A percentile compares a stretch with the other conserved stretches of the same genome.
Conservation (phyloP, 225 moss, liverwort and hornwort species). For the Ulota crispa region DNA sequence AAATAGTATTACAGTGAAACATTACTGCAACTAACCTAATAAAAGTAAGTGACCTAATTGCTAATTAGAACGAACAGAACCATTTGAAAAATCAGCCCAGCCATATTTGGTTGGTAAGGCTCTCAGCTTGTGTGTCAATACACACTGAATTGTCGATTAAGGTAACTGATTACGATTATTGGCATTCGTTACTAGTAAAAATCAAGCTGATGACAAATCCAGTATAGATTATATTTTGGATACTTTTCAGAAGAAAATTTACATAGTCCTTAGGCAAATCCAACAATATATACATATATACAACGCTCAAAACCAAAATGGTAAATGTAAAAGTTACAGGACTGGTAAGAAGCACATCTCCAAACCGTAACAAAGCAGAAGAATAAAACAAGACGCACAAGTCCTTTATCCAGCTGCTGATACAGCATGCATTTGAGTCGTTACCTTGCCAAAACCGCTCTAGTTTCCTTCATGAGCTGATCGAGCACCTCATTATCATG, state of each 20-base stretch:
- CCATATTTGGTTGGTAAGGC: background rate
- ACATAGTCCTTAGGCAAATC: background rate
- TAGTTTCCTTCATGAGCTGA: conserved; percentile 80
- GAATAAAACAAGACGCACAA: background rate
- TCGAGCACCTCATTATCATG: conserved; percentile 73
- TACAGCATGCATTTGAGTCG: conserved; percentile 1
- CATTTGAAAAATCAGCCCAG: background rate
- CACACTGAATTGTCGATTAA: background rate
- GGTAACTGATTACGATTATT: background rate
- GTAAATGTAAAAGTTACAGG: background rate
- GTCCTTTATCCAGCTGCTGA: background rate
- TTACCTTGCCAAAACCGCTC: conserved; percentile 81
- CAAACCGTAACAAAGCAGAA: conserved; percentile 13
- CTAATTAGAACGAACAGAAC: background rate
- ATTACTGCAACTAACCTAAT: background rate
- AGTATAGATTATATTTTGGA: background rate
- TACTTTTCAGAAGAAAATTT: background rate
- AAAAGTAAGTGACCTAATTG: background rate
- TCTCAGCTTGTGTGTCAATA: background rate
- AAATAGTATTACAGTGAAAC: background rate
- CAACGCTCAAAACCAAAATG: background rate
- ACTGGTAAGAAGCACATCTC: background rate
- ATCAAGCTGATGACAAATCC: background rate
- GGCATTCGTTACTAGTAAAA: conserved; percentile 1
- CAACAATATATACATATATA: background rate